Evolutionary conservation across 2,329 filamentous ascomycete species (phyloP).

Genomic region (Pezicula radicicola): DNA sequence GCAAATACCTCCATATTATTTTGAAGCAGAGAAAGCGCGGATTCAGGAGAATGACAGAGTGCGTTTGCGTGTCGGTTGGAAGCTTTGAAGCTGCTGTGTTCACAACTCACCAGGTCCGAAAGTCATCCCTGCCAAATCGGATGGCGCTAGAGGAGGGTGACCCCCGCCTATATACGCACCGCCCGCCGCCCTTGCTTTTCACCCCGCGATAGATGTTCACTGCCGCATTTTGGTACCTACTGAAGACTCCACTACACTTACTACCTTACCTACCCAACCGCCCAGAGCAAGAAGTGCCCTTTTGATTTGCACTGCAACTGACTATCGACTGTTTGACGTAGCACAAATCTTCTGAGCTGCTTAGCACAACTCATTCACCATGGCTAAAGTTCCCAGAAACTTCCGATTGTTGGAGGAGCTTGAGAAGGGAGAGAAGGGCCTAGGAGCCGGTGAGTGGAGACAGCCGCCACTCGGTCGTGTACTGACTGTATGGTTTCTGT

Average conservation of each 20-base stretch:
- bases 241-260: too few species aligned
- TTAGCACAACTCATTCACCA: conserved; percentile 8
- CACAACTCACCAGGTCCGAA: too few species aligned
- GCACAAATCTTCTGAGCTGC: too few species aligned
- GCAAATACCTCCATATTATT: conserved; percentile 2
- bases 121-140: too few species aligned
- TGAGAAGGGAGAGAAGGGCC: conserved; percentile 97
- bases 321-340: not conserved
- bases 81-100: too few species aligned
- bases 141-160: too few species aligned
- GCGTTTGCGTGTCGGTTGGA: not conserved
- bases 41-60: not conserved
- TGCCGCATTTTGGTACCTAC: too few species aligned
- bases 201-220: too few species aligned
- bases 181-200: too few species aligned
- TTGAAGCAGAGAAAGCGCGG: not conserved
- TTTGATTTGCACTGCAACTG: not conserved
- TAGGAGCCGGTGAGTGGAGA: conserved; percentile 70
- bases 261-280: not conserved
- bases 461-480: not conserved
- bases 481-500: conserved; percentile 16
- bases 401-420: conserved; percentile 96
- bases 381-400: conserved; percentile 83
- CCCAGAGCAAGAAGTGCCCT: not conserved
- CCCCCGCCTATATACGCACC: too few species aligned